Evolutionary conservation across 2,329 filamentous ascomycete genomes (phyloP).

Genomic region (Penicillium psychrosexuale): DNA sequence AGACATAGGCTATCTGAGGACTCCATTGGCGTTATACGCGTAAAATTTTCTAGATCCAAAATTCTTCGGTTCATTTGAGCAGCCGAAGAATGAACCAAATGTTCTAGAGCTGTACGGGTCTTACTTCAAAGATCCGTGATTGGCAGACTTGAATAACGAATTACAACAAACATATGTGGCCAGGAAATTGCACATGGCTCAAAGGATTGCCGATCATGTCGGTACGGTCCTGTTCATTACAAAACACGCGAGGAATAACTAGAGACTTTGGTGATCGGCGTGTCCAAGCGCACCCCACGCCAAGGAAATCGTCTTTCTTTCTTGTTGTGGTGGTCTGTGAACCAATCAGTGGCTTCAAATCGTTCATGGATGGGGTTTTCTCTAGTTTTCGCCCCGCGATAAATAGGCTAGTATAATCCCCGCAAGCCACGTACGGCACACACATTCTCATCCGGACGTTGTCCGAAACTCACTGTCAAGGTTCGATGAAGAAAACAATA

Average conservation of each 20-base stretch:
- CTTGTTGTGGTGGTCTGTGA: background rate
- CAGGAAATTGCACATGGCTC: background rate
- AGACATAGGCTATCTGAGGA: no score
- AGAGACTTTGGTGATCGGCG: background rate
- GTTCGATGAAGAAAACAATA: background rate
- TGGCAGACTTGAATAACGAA: background rate
- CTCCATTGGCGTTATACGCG: background rate
- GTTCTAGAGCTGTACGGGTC: background rate
- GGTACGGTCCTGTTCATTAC: background rate
- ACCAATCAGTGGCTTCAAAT: background rate
- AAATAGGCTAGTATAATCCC: background rate
- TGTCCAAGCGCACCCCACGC: slow-evolving; percentile 9
- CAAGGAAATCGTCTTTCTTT: background rate
- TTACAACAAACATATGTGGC: background rate
- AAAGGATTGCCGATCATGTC: background rate
- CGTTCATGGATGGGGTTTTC: slow-evolving; percentile 1
- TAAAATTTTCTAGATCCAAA: background rate
- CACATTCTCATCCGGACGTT: background rate
- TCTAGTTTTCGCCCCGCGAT: slow-evolving; percentile 3
- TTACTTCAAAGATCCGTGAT: background rate
- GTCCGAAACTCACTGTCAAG: background rate
- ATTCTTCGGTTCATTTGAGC: background rate
- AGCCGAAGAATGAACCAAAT: slow-evolving; percentile 2
- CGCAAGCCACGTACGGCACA: background rate
- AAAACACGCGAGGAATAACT: background rate